A percentile compares a stretch with the other conserved stretches of the same genome.
These are phyloP conservation scores for Sambucus nigra DNA, from an alignment of 129 eudicot species.

Conservation along the genomic window DNA sequence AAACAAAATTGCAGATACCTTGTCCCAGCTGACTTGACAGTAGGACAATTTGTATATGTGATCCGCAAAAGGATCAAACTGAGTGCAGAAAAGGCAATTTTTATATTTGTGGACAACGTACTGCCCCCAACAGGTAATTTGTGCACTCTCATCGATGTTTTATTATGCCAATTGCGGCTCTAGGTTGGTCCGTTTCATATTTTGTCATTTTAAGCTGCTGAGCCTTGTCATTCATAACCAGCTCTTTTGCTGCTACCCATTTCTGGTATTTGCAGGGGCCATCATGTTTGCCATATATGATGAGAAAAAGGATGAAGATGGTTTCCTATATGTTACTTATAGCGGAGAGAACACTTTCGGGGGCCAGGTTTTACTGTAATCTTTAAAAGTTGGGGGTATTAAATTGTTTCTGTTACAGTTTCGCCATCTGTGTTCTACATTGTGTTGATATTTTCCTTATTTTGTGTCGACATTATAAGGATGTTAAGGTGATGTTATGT, in stretches of 20 bases:
- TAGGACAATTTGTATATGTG: conserved; percentile 92
- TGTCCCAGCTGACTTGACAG: conserved; percentile 92
- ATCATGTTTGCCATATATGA: conserved; percentile 67
- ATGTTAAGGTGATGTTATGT: not conserved
- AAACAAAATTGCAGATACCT: conserved; percentile 50
- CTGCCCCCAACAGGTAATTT: conserved; percentile 78
- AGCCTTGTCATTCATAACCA: not conserved
- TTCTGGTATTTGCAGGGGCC: conserved; percentile 35
- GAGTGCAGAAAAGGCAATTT: conserved; percentile 91
- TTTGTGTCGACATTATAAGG: not conserved
- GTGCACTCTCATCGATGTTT: not conserved
- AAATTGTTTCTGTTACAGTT: not conserved
- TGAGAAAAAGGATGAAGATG: conserved; percentile 71
- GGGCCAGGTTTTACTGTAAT: conserved; percentile 1
- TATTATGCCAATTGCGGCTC: no score
- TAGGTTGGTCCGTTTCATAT: not conserved
- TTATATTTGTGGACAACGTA: conserved; percentile 70
- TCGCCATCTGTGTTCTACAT: not conserved
- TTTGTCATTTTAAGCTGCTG: not conserved
- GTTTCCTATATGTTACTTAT: conserved; percentile 59
- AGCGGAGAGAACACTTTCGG: conserved; percentile 74
- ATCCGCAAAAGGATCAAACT: conserved; percentile 87
- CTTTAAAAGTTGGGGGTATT: not conserved
- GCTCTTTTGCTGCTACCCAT: not conserved
- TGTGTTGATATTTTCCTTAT: not conserved